These are phyloP conservation scores for Neonectria faginata DNA, from an alignment of 2,329 filamentous ascomycete genomes.

Conservation along the genomic window DNA sequence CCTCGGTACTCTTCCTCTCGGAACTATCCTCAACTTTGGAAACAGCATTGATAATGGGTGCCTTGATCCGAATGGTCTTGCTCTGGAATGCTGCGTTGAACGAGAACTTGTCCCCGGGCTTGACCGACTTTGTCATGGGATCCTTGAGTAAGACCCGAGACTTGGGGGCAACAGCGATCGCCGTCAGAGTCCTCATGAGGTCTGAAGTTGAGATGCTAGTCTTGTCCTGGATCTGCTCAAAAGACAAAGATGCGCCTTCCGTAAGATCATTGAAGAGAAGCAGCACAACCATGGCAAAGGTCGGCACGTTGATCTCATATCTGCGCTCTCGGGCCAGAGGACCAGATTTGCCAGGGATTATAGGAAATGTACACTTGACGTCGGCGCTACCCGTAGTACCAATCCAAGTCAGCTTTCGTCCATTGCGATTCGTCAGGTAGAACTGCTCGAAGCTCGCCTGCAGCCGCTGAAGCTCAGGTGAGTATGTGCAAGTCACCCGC, in stretches of 20 bases:
- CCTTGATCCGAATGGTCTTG: slow-evolving; percentile 88
- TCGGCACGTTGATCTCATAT: slow-evolving; percentile 92
- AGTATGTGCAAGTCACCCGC: slow-evolving; percentile 73
- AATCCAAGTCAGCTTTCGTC: slow-evolving; percentile 88
- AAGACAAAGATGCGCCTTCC: slow-evolving; percentile 62
- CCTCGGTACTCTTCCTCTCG: slow-evolving; percentile 77
- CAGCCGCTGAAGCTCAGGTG: slow-evolving; percentile 77
- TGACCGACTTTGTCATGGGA: slow-evolving; percentile 81
- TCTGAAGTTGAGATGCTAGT: slow-evolving; percentile 84
- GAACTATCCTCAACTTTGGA: slow-evolving; percentile 86
- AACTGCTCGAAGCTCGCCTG: slow-evolving; percentile 89
- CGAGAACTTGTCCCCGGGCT: slow-evolving; percentile 79
- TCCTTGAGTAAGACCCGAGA: slow-evolving; percentile 84
- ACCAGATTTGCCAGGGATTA: slow-evolving; percentile 75
- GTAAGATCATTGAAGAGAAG: slow-evolving; percentile 86
- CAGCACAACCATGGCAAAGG: slow-evolving; percentile 91
- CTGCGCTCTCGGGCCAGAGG: slow-evolving; percentile 72
- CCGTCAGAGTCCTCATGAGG: slow-evolving; percentile 81
- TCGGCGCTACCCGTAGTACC: slow-evolving; percentile 81
- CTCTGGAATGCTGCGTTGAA: slow-evolving; percentile 87
- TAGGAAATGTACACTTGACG: slow-evolving; percentile 81
- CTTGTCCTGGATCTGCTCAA: slow-evolving; percentile 83
- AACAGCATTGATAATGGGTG: slow-evolving; percentile 82
- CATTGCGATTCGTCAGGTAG: slow-evolving; percentile 88
- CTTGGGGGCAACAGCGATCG: slow-evolving; percentile 85